Evolutionary conservation across 2,329 filamentous ascomycete genomes (phyloP), one percentile per base, ranked within the genome.

Genomic region (Mycosphaerella arachidis): DNA sequence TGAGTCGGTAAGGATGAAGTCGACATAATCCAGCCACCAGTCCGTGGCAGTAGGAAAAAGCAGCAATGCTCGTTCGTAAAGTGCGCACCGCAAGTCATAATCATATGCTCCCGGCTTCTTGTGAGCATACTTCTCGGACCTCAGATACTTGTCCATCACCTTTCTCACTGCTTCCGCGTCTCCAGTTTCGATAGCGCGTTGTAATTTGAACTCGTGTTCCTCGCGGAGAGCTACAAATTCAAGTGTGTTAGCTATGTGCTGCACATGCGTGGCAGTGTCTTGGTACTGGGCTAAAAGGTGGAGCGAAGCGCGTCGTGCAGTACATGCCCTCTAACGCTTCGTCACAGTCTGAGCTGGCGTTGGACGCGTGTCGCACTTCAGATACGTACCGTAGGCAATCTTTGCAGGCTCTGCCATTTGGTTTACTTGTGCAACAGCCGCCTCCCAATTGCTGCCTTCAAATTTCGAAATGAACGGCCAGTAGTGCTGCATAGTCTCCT

Each of bases 11-110:
- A 84, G 77, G 13, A 94, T 77, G 65, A 91, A 92, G 62, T 91
- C 88, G 30, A 91, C 79, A 68, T 92, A 91, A 66, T 96, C 91
- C 70, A 89, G 86, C 93, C 93, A 97, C 48, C 89, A 82, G 13
- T 82, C 80, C 40, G 91, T 84, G 67, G 93, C 87, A 0, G 86
- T 85, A 3, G 89, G 85, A 60, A 96, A 89, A 43, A 87, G 78
- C 72, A 78, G 84, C 75, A 93, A 81, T 20, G 91, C 92, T 60
- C 93, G 86, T 67, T 91, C 86, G 71, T 90, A 96, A 1, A 97
- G 80, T 16, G 82, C 81, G 66, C 81, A 82, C 64, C 82, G 78
- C 13, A 86, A 73, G 27, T 81, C 73, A 67, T 82, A 78, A 65
- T 79, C 81, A 68, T 80, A 81, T 18, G 79, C 72, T 1, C 67